Conservation (phyloP, 345 rosid genomes). For the Rhizophora apiculata region DNA sequence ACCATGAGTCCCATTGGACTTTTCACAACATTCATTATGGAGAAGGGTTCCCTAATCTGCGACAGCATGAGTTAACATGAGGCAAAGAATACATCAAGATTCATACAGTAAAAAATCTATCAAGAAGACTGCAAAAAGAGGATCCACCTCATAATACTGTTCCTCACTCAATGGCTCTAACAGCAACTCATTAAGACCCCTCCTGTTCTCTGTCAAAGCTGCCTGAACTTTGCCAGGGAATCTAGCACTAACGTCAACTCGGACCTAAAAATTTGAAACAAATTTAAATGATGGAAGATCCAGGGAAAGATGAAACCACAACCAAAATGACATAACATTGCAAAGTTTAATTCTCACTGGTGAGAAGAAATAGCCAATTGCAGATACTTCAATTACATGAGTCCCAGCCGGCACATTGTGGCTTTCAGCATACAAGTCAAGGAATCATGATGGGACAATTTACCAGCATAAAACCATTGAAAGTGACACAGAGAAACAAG, state of each 20-base stretch:
- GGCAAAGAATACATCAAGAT: slow-evolving; percentile 14
- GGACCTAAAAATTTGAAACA: slow-evolving; percentile 49
- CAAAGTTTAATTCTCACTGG: slow-evolving; percentile 52
- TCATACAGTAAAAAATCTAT: not conserved
- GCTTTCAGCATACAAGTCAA: slow-evolving; percentile 50
- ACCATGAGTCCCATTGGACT: slow-evolving; percentile 99
- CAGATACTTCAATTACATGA: slow-evolving; percentile 90
- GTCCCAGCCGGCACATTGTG: slow-evolving; percentile 88
- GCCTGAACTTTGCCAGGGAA: slow-evolving; percentile 93
- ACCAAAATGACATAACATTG: slow-evolving; percentile 3
- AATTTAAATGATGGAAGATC: slow-evolving; percentile 9
- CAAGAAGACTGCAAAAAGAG: slow-evolving; percentile 4
- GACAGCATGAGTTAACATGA: slow-evolving; percentile 20
- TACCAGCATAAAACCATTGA: not conserved
- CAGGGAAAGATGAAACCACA: not conserved
- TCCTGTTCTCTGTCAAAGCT: slow-evolving; percentile 87
- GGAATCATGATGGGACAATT: not conserved
- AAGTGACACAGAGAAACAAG: slow-evolving; percentile 2
- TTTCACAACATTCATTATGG: slow-evolving; percentile 70
- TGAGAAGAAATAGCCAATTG: slow-evolving; percentile 84
- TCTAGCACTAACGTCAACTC: slow-evolving; percentile 97
- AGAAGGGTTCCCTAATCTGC: slow-evolving; percentile 93
- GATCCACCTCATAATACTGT: slow-evolving; percentile 80
- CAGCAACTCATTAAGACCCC: slow-evolving; percentile 76
- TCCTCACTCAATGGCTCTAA: slow-evolving; percentile 80